Evolutionary conservation across 2,329 filamentous ascomycete genomes (phyloP).

Genomic region (Phialophora expanda): DNA sequence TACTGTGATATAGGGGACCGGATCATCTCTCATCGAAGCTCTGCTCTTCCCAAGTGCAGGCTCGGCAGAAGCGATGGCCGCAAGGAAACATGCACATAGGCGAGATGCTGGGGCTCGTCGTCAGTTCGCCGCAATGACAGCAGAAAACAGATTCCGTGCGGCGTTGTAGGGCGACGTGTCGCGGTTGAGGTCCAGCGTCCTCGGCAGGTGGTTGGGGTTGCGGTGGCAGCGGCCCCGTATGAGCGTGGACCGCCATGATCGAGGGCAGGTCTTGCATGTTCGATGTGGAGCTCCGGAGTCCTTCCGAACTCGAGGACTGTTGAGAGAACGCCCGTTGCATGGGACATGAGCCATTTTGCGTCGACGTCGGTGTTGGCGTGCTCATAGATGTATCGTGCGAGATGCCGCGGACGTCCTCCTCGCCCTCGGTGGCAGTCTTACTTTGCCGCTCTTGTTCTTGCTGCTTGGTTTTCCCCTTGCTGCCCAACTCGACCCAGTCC

Average conservation of each 20-base stretch:
- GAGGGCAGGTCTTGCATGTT: not conserved
- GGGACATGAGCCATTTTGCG: constrained; percentile 13
- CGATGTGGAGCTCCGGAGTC: not conserved
- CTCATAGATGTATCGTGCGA: not conserved
- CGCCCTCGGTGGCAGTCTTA: not conserved
- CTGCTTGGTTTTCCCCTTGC: constrained; percentile 27
- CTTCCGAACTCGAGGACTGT: not conserved
- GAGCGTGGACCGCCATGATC: not conserved
- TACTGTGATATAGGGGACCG: not conserved
- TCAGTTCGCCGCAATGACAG: constrained; percentile 22
- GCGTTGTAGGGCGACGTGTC: not conserved
- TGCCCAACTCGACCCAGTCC: constrained; percentile 35
- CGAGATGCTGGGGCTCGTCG: not conserved
- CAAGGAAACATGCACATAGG: constrained; percentile 15
- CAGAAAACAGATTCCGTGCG: constrained; percentile 13
- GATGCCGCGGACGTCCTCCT: not conserved
- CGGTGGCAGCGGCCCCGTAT: not conserved
- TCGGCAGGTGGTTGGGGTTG: not conserved
- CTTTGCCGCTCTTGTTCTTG: not conserved
- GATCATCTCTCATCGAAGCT: not conserved
- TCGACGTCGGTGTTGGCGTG: constrained; percentile 11
- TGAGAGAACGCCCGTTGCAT: not conserved
- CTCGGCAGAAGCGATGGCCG: constrained; percentile 11
- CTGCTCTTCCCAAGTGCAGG: constrained; percentile 4
- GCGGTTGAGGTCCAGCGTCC: not conserved